phyloP scores from a whole-genome alignment of 148 eudicot genomes.

The Diospyros lotus region DNA sequence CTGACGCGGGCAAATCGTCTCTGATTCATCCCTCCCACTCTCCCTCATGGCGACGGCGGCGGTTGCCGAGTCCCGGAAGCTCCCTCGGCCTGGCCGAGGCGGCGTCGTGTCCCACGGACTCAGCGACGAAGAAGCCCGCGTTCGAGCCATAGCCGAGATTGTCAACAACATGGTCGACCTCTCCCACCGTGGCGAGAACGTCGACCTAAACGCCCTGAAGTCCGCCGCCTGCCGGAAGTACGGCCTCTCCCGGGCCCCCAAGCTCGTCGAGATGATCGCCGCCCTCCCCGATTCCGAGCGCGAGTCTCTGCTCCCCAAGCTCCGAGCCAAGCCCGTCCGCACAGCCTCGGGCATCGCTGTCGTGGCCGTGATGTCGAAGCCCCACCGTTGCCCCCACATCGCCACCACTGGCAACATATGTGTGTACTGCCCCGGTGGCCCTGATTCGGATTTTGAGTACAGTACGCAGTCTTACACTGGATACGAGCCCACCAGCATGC shows the following conservation, averaged over 20 bases:
- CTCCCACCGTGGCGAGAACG: slow-evolving; percentile 58
- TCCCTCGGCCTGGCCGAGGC: slow-evolving; percentile 94
- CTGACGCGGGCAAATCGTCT: too few relatives aligned
- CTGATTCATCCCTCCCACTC: slow-evolving; percentile 1
- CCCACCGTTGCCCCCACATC: slow-evolving; percentile 93
- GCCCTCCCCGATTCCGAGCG: slow-evolving; percentile 84
- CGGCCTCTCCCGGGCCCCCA: slow-evolving; percentile 88
- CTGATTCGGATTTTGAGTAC: slow-evolving; percentile 97
- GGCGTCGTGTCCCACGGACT: slow-evolving; percentile 59
- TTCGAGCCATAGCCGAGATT: slow-evolving; percentile 85
- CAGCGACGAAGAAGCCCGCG: slow-evolving; percentile 79
- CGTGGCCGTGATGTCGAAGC: slow-evolving; percentile 98
- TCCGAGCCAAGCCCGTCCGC: slow-evolving; percentile 84
- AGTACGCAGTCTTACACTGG: slow-evolving; percentile 98
- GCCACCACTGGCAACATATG: slow-evolving; percentile 98
- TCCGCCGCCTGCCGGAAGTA: slow-evolving; percentile 89
- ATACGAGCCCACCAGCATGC: slow-evolving; percentile 97
- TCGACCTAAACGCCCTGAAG: slow-evolving; percentile 83
- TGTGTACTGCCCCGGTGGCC: slow-evolving; percentile 97
- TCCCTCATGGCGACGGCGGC: slow-evolving; percentile 50
- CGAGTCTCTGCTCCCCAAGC: slow-evolving; percentile 66
- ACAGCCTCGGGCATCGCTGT: slow-evolving; percentile 96
- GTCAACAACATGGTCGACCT: slow-evolving; percentile 72
- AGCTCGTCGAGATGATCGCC: slow-evolving; percentile 95
- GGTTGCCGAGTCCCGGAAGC: slow-evolving; percentile 40